Percentiles rank a stretch among this genome's conserved stretches.
These are phyloP conservation scores for Dioscorea dumetorum DNA, from an alignment of 106 monocot species.

Conservation along the genomic window DNA sequence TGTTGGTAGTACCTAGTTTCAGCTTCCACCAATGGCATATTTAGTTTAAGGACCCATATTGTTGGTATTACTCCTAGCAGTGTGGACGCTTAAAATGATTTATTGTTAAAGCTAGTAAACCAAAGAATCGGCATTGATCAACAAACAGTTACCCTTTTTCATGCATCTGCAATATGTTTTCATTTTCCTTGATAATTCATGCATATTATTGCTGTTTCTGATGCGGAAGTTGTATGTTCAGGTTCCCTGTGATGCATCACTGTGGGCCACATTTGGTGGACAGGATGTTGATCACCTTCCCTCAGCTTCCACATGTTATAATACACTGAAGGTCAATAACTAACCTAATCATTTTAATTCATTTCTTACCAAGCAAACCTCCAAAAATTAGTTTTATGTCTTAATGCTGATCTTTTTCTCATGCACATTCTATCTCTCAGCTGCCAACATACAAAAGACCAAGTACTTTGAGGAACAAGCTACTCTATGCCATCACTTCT, in stretches of 20 bases:
- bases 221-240: constrained; percentile 5
- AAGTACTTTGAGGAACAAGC: constrained; percentile 77
- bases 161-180: too few relatives aligned
- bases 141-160: too few relatives aligned
- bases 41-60: too few relatives aligned
- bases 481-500: constrained; percentile 87
- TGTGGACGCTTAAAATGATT: too few relatives aligned
- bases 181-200: too few relatives aligned
- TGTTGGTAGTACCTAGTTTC: too few relatives aligned
- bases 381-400: too few relatives aligned
- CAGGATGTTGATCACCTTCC: constrained; percentile 92
- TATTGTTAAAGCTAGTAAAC: too few relatives aligned
- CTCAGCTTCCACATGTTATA: constrained; percentile 93
- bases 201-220: neutral
- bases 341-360: too few relatives aligned
- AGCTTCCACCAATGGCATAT: too few relatives aligned
- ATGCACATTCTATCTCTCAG: constrained; percentile 22
- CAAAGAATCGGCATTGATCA: too few relatives aligned
- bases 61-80: too few relatives aligned
- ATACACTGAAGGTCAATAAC: constrained; percentile 71
- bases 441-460: constrained; percentile 81
- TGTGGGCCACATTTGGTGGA: constrained; percentile 84
- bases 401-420: neutral
- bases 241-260: constrained; percentile 73
- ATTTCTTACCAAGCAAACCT: neutral